A percentile compares a stretch with the other conserved stretches of the same genome.
phyloP scores from a whole-genome alignment of 306 rosid genomes.

The Crotalaria pallida region DNA sequence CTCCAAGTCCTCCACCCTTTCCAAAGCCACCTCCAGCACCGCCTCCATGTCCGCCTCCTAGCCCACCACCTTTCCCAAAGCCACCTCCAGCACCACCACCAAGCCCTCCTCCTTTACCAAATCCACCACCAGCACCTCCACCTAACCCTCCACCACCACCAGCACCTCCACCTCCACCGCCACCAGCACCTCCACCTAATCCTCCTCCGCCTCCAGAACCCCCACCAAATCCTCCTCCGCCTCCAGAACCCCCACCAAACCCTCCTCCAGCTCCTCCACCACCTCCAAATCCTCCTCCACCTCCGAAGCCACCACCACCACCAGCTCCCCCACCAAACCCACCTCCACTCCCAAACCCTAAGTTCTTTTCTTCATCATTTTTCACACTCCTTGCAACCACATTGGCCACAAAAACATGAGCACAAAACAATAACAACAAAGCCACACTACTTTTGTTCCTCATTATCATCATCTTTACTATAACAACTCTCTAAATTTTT shows the following conservation, averaged over 20 bases:
- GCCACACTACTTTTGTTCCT: slow-evolving; percentile 20
- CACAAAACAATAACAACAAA: slow-evolving; percentile 46
- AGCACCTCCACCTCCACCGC: slow-evolving; percentile 8
- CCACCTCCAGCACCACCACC: slow-evolving; percentile 17
- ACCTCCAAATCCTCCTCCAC: slow-evolving; percentile 20
- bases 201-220: slow-evolving; percentile 3
- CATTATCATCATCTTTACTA: slow-evolving; percentile 32
- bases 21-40: slow-evolving; percentile 38
- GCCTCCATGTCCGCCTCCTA: slow-evolving; percentile 15
- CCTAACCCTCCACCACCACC: slow-evolving; percentile 32
- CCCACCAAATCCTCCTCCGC: slow-evolving; percentile 26
- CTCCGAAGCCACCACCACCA: slow-evolving; percentile 11
- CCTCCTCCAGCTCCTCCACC: background rate
- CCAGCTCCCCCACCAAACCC: slow-evolving; percentile 32
- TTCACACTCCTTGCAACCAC: slow-evolving; percentile 52
- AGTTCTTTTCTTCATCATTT: slow-evolving; percentile 34
- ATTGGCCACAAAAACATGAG: slow-evolving; percentile 39
- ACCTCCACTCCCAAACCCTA: slow-evolving; percentile 39
- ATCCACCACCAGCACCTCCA: slow-evolving; percentile 9
- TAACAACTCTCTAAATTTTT: background rate
- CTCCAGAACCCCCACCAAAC: slow-evolving; percentile 22
- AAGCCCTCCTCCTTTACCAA: slow-evolving; percentile 3
- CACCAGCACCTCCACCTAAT: slow-evolving; percentile 17
- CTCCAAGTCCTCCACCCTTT: slow-evolving; percentile 24
- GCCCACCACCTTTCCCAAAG: background rate